A percentile compares a stretch with the other conserved stretches of the same genome.
phyloP scores from a whole-genome alignment of 805 yeast genomes.

The Saturnispora ahearnii region DNA sequence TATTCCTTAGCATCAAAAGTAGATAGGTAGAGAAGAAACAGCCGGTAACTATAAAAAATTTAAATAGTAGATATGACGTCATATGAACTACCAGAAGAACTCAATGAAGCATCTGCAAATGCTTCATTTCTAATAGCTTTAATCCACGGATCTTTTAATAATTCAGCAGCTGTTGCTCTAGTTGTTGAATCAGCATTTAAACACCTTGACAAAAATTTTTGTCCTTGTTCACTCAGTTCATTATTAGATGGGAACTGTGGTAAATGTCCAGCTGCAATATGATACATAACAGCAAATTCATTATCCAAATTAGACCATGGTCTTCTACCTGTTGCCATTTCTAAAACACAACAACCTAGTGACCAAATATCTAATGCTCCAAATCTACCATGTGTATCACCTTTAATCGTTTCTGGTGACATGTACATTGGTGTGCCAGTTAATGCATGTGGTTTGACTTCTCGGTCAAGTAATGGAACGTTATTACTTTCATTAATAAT shows the following conservation, averaged over 20 bases:
- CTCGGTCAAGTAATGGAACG: conserved; percentile 6
- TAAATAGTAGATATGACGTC: neutral
- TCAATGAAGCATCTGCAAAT: conserved; percentile 36
- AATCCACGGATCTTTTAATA: conserved; percentile 87
- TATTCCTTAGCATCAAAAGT: too few relatives aligned
- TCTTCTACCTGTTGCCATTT: conserved; percentile 92
- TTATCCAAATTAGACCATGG: conserved; percentile 97
- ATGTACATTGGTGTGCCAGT: conserved; percentile 98
- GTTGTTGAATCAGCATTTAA: conserved; percentile 73
- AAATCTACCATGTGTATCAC: conserved; percentile 47
- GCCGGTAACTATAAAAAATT: neutral
- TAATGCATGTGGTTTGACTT: conserved; percentile 30
- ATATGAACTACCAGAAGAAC: conserved; percentile 1
- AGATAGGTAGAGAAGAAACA: neutral
- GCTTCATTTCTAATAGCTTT: conserved; percentile 61
- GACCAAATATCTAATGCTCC: conserved; percentile 92
- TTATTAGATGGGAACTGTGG: conserved; percentile 78
- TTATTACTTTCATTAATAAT: neutral
- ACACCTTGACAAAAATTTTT: conserved; percentile 61
- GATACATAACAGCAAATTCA: conserved; percentile 98
- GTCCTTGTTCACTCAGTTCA: conserved; percentile 70
- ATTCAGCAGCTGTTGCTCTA: conserved; percentile 77
- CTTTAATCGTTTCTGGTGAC: conserved; percentile 96
- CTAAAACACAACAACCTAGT: conserved; percentile 88
- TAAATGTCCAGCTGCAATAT: conserved; percentile 88